Evolutionary conservation across 2,329 filamentous ascomycete species (phyloP), one percentile per base, ranked within the genome.

Genomic region (Metarhizium robertsii): DNA sequence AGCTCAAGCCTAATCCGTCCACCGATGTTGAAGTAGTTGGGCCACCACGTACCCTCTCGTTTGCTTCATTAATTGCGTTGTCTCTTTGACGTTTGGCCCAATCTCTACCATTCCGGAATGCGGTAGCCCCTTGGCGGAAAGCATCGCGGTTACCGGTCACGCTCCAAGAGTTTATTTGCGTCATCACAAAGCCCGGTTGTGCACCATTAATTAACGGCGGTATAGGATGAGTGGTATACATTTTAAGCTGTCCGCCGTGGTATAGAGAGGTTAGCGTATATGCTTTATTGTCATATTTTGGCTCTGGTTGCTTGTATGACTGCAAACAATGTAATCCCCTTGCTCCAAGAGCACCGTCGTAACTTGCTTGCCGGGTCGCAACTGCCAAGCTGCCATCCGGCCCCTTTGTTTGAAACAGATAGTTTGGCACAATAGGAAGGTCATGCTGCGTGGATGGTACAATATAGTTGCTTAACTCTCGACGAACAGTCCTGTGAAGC

Each of bases 351-450:
- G 32, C 32, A 10, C 32, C 32, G 10, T 34, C 10, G 10, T 34
- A 34, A 10, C 32, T 7, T 34, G 32, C 32, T 34, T 34, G 32
- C 32, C 32, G 32, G 6, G 10, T 7, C 10, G 32, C 32, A 34
- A 34, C 32, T 34, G 6, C 6, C 6, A 34, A 10, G 10, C 32
- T 34, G 32, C 32, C 32, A 34, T 34, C 32, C 10, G 13, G 5
- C 13, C 40, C n/a, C n/a, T n/a, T 42, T 42, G 61, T 65, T 52
- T 67, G 66, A 2, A 74, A 52, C 55, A 74, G 74, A 56, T 71
- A 71, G 58, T 75, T 75, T 6, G 69, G 71, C 20, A 60, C 61
- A 3, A 69, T 58, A 5, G 71, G 71, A 48, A 65, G 60, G 54
- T 65, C 59, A 18, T 55, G 46, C 51, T 66, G 57, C 20, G 64